Base-by-base conservation (phyloP, 164 flowering plant genomes). In the Pachysandra terminalis region DNA sequence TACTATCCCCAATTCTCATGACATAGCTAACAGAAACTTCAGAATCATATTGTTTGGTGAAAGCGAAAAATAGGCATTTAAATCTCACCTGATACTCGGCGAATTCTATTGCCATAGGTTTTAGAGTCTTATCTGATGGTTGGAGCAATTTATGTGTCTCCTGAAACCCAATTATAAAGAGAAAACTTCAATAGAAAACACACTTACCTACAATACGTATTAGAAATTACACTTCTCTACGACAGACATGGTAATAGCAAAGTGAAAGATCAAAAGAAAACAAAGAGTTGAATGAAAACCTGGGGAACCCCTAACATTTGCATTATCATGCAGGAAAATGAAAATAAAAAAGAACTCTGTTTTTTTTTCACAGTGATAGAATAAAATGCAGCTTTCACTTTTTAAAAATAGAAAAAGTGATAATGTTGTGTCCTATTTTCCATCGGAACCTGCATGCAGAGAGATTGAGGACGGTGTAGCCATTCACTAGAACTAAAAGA, bases 41-140 rank as follows among this genome's bases (percentile, higher is more conserved):
- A 28, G 12, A 59, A 60, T 22, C 6, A 32, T 62, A 67, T 19
- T 45, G 19, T 35, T 27, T 21, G 5, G 5, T 35, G 14, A n/a
- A 61, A 63, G 14, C 22, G 21, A 16, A 61, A 67, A 54, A 56
- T n/a, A 59, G 37, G 52, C 23, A 16, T 16, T 55, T 26, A 45
- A 16, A 72, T 13, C 28, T 75, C 35, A 96, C 99, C 96, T 96
- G 99, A 78, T 85, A 85, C 80, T 96, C 99, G 14, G 99, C 97
- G 84, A 96, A 88, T 68, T 93, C 99, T 73, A 88, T 84, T 5
- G 98, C 99, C 98, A 96, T 91, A 40, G 92, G 79, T 82, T 85
- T 89, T 61, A 89, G 70, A 68, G 88, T 87, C 80, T 88, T 96
- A 78, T 96, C 99, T 32, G 85, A 90, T 28, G 98, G 95, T 74